Evolutionary conservation across 768 basidiomycete genomes (phyloP).

Genomic region (Lentinula boryana): DNA sequence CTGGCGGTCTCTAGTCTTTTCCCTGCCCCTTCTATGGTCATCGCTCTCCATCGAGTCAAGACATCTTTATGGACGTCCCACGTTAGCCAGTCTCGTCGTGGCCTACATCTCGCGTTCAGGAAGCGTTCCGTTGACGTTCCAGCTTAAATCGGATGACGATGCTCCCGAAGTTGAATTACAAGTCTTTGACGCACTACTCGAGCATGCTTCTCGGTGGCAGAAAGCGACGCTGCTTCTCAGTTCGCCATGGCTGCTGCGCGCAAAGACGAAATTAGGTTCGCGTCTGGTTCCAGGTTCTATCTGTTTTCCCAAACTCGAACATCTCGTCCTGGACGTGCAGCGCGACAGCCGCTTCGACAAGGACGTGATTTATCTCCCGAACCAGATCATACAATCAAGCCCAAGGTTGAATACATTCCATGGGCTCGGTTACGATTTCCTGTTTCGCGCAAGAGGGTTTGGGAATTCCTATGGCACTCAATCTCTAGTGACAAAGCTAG

Average conservation of each 20-base stretch:
- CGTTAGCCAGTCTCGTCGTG: conserved; percentile 1
- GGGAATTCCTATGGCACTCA: not conserved
- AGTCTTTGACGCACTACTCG: not conserved
- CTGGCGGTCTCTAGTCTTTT: not conserved
- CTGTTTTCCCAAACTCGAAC: not conserved
- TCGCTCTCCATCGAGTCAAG: conserved; percentile 6
- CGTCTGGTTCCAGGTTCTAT: not conserved
- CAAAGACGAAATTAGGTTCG: not conserved
- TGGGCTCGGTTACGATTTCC: not conserved
- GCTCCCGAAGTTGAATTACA: not conserved
- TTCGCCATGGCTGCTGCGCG: not conserved
- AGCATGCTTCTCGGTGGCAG: not conserved
- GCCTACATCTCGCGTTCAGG: conserved; percentile 1
- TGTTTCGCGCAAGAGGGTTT: not conserved
- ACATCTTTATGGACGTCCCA: not conserved
- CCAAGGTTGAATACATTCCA: not conserved
- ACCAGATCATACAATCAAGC: not conserved
- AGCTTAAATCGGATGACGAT: not conserved
- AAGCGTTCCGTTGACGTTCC: not conserved
- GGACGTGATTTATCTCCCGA: not conserved
- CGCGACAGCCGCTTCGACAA: not conserved
- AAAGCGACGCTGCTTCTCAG: not conserved
- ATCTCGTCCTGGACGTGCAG: not conserved
- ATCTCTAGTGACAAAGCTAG: not conserved
- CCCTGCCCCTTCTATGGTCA: conserved; percentile 8